phyloP scores from a whole-genome alignment of 176 grass and related monocot genomes.

The Musa schizocarpa region DNA sequence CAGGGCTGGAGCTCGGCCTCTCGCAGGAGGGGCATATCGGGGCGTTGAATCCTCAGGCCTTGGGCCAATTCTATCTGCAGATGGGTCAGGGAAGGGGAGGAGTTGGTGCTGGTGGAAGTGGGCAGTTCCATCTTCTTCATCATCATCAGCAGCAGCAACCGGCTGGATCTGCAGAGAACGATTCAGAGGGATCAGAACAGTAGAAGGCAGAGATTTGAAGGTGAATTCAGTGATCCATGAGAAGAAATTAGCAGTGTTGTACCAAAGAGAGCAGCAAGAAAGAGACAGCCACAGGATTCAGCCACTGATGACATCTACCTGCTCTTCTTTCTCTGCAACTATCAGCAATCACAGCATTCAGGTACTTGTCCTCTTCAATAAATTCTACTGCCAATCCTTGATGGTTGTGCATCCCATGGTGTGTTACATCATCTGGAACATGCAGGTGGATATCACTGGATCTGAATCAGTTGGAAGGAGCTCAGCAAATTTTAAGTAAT shows the following conservation, averaged over 20 bases:
- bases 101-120: constrained; percentile 5
- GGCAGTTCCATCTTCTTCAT: constrained; percentile 34
- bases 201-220: constrained; percentile 20
- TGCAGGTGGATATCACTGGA: constrained; percentile 19
- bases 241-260: constrained; percentile 27
- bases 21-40: constrained; percentile 71
- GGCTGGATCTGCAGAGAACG: constrained; percentile 45
- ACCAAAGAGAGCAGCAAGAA: constrained; percentile 12
- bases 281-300: neutral
- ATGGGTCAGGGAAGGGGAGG: constrained; percentile 23
- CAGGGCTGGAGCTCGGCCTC: constrained; percentile 58
- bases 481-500: neutral
- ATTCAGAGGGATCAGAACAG: constrained; percentile 47
- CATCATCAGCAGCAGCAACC: constrained; percentile 35
- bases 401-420: constrained; percentile 26
- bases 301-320: neutral
- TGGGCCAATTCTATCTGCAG: constrained; percentile 61
- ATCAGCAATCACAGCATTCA: neutral
- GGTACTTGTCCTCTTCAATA: constrained; percentile 19
- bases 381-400: neutral
- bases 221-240: neutral
- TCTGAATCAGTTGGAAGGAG: constrained; percentile 30
- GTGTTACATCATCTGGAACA: constrained; percentile 24
- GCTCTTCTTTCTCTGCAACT: neutral
- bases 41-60: constrained; percentile 37